These are phyloP conservation scores for Copromyces sp. DNA, from an alignment of 495 filamentous ascomycete species.

Conservation along the genomic window DNA sequence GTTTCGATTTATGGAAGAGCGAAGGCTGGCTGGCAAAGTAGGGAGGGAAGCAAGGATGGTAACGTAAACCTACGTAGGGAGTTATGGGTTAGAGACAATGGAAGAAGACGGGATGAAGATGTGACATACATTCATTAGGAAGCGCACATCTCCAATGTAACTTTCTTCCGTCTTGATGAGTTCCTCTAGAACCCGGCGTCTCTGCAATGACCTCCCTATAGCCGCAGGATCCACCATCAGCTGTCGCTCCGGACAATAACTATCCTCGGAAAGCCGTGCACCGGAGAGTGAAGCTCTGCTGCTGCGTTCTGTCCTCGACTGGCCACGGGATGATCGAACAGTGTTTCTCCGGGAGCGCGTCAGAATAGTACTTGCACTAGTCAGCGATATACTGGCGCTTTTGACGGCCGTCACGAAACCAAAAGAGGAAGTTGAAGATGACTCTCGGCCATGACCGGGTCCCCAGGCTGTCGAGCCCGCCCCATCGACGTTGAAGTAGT, in stretches of 20 bases:
- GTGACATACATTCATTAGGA: conserved; percentile 64
- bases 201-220: conserved; percentile 56
- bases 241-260: conserved; percentile 42
- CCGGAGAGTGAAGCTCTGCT: conserved; percentile 52
- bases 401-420: conserved; percentile 65
- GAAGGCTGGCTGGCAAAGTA: conserved; percentile 42
- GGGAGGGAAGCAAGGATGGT: conserved; percentile 53
- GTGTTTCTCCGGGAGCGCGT: conserved; percentile 46
- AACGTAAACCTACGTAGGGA: conserved; percentile 51
- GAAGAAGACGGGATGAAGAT: background rate
- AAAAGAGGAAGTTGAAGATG: conserved; percentile 61
- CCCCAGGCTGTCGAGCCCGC: conserved; percentile 12
- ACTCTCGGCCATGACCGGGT: conserved; percentile 39
- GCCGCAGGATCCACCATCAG: conserved; percentile 59
- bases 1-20: conserved; percentile 54
- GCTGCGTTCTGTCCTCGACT: conserved; percentile 50
- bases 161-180: conserved; percentile 76
- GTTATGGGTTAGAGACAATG: conserved; percentile 5
- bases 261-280: conserved; percentile 56
- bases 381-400: conserved; percentile 63
- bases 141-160: conserved; percentile 78
- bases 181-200: conserved; percentile 73
- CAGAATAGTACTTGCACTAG: conserved; percentile 51
- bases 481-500: conserved; percentile 22
- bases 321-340: conserved; percentile 40